Evolutionary conservation across 176 grass and related monocot genomes (phyloP).

Genomic region (Cenchrus purpureus): DNA sequence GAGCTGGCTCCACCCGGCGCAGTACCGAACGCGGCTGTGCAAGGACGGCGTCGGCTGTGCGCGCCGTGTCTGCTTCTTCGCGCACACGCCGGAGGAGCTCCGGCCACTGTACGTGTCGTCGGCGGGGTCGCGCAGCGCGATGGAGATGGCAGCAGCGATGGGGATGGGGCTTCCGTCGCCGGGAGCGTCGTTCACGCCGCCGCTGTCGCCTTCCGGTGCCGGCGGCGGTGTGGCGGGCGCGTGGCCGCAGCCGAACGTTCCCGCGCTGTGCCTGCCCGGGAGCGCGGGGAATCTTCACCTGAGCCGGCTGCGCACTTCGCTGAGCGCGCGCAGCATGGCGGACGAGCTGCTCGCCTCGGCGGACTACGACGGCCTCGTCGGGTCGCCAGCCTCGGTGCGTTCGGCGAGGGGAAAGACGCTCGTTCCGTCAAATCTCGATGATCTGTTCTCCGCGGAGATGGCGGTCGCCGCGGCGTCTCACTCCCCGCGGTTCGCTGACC

Average conservation of each 20-base stretch:
- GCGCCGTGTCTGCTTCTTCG: constrained; percentile 86
- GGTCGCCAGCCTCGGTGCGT: constrained; percentile 40
- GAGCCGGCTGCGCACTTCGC: constrained; percentile 57
- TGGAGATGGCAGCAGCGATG: constrained; percentile 71
- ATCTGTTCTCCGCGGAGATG: constrained; percentile 56
- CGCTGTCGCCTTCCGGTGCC: constrained; percentile 55
- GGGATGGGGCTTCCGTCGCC: constrained; percentile 58
- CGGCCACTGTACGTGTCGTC: constrained; percentile 61
- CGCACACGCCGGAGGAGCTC: constrained; percentile 79
- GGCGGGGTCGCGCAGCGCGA: constrained; percentile 40
- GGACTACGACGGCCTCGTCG: constrained; percentile 47
- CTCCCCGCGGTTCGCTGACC: constrained; percentile 45
- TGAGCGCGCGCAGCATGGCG: constrained; percentile 61
- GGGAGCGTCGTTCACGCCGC: constrained; percentile 59
- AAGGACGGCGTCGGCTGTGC: constrained; percentile 69
- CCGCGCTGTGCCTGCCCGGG: constrained; percentile 56
- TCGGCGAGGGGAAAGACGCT: constrained; percentile 48
- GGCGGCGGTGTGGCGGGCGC: constrained; percentile 32
- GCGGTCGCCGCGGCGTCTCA: constrained; percentile 1
- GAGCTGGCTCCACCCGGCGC: constrained; percentile 88
- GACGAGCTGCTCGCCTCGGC: constrained; percentile 52
- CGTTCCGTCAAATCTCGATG: constrained; percentile 57
- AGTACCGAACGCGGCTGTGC: constrained; percentile 75
- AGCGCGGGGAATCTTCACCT: constrained; percentile 54
- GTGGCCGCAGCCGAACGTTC: constrained; percentile 53